Conservation (phyloP, 2,329 filamentous ascomycete genomes). For the Fusarium tanahbumbuense region DNA sequence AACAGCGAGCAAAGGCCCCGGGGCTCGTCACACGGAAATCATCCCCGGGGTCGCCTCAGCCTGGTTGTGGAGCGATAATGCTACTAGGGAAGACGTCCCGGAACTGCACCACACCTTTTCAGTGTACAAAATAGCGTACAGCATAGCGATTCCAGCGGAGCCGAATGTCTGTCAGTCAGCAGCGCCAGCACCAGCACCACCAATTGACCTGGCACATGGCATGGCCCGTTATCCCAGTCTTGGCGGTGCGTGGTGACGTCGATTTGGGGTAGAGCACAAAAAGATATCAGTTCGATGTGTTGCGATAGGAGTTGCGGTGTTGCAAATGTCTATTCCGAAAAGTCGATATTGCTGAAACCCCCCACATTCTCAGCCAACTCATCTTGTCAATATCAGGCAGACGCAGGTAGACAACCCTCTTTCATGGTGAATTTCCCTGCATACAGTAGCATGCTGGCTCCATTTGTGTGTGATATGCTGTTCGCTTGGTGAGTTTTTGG, state of each 20-base stretch:
- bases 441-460: constrained; percentile 12
- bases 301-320: constrained; percentile 35
- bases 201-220: constrained; percentile 40
- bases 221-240: constrained; percentile 34
- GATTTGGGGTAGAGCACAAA: constrained; percentile 35
- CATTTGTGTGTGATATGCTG: constrained; percentile 26
- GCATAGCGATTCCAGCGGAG: constrained; percentile 27
- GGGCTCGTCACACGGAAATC: constrained; percentile 46
- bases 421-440: constrained; percentile 21
- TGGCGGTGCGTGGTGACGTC: constrained; percentile 45
- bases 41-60: constrained; percentile 43
- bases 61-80: constrained; percentile 41
- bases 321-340: constrained; percentile 26
- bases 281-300: constrained; percentile 34
- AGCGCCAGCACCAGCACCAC: constrained; percentile 29
- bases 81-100: constrained; percentile 34
- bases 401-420: constrained; percentile 5
- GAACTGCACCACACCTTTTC: constrained; percentile 34
- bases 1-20: constrained; percentile 40
- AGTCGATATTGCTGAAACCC: constrained; percentile 10
- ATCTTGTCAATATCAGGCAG: constrained; percentile 13
- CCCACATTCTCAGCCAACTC: constrained; percentile 28
- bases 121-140: constrained; percentile 10
- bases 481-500: constrained; percentile 22
- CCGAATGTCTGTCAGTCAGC: constrained; percentile 23